Evolutionary conservation across 495 filamentous ascomycete genomes (phyloP), one percentile per base, ranked within the genome.

Genomic region (Xylaria flabelliformis): DNA sequence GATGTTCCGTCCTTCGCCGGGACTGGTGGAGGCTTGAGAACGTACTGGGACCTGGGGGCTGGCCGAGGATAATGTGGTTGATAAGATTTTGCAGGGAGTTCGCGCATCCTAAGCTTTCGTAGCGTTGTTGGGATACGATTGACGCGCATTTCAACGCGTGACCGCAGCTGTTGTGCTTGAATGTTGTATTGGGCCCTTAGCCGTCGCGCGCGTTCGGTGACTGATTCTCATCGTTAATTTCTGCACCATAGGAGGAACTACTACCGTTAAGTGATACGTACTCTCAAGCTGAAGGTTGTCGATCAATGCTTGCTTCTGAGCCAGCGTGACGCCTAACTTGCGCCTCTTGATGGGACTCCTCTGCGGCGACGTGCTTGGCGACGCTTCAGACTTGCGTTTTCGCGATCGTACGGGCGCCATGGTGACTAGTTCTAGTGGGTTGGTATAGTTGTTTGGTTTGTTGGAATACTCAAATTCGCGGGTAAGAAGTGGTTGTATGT

Each of bases 231-330:
- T 64, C 67, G 70, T 81, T 68, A 82, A 71, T 69, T 53, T 67
- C 36, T 17, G 12, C 69, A 61, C 69, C 69, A 32, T 4, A 32
- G 59, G 34, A 42, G 63, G 34, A 42, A 9, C 36, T 19, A 46
- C 13, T 50, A 53, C 34, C 21, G 8, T 2, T n/a, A 24, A 50
- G n/a, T 58, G 46, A 46, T 62, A 82, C 91, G 69, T 88, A 97
- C 96, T 89, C 83, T 99, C 96, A 56, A 98, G 87, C 75, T 97
- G 94, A 39, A 98, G 79, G 75, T 99, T 98, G 72, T 97, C 94
- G 68, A 97, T 91, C 13, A 98, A 85, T 7, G 93, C 91, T 80
- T 95, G 92, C 82, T 97, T 97, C 80, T 97, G 93, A 63, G 81
- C 87, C 66, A 90, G 85, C 6, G 93, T 93, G 68, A 98, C 89